phyloP scores from a whole-genome alignment of 1,284 basidiomycete genomes.

The Ustilago loliicola region DNA sequence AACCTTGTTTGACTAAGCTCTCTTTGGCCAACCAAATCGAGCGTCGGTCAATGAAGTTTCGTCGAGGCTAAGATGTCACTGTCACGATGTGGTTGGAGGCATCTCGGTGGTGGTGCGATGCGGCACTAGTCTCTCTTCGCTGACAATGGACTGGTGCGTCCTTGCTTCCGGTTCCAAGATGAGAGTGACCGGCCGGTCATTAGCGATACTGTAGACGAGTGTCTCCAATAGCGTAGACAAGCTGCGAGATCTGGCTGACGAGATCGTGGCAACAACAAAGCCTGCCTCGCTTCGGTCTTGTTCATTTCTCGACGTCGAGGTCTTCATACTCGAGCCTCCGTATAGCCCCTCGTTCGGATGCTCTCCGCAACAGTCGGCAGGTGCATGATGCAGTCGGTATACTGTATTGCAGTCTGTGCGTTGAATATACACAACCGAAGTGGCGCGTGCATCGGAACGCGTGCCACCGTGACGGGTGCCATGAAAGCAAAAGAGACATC shows the following conservation, averaged over 20 bases:
- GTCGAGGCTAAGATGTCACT: neutral
- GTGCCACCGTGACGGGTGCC: constrained; percentile 3
- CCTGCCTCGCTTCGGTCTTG: neutral
- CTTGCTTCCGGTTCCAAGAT: neutral
- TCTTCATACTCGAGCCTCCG: too few species aligned
- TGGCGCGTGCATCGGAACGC: constrained; percentile 17
- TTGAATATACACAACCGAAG: constrained; percentile 1
- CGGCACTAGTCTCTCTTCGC: neutral
- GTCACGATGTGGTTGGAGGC: neutral
- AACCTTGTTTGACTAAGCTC: neutral
- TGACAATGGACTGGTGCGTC: neutral
- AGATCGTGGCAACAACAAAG: neutral
- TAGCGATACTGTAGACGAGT: neutral
- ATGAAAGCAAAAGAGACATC: neutral
- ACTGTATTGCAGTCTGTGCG: neutral
- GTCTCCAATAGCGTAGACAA: neutral
- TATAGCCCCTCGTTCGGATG: neutral
- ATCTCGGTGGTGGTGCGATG: neutral
- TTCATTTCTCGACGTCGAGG: constrained; percentile 1
- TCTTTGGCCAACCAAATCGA: neutral
- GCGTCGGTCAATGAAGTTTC: neutral
- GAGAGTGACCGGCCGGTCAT: constrained; percentile 1
- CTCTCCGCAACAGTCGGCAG: constrained; percentile 1
- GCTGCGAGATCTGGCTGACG: neutral
- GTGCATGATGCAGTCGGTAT: neutral